Evolutionary conservation across 768 basidiomycete genomes (phyloP).

Genomic region (Punctularia strigosozonata): DNA sequence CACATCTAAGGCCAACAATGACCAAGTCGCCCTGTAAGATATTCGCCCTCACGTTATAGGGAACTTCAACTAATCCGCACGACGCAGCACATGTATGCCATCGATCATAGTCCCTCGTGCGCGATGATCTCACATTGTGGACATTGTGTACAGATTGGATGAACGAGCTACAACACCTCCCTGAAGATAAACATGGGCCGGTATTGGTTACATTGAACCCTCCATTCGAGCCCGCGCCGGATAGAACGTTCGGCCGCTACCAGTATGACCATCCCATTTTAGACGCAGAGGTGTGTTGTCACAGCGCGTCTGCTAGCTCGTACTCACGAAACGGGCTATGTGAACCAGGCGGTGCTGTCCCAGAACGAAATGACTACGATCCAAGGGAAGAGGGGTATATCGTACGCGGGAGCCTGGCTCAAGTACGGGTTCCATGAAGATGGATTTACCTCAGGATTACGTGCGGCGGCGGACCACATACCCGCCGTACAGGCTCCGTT

Average conservation of each 20-base stretch:
- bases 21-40: constrained; percentile 51
- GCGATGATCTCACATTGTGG: not conserved
- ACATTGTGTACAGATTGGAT: constrained; percentile 38
- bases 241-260: constrained; percentile 37
- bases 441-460: constrained; percentile 42
- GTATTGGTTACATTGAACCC: constrained; percentile 68
- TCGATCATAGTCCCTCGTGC: not conserved
- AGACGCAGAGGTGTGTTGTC: constrained; percentile 31
- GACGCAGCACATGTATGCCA: constrained; percentile 30
- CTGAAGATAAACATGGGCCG: constrained; percentile 41
- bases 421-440: constrained; percentile 80
- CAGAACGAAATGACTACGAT: constrained; percentile 43
- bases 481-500: too few species aligned
- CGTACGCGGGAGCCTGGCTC: constrained; percentile 58
- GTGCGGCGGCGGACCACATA: constrained; percentile 16
- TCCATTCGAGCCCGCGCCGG: constrained; percentile 41
- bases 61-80: constrained; percentile 2
- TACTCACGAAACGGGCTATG: too few species aligned
- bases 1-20: constrained; percentile 31
- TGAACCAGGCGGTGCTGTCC: constrained; percentile 35
- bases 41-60: not conserved
- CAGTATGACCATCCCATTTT: constrained; percentile 62
- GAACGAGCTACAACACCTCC: constrained; percentile 65
- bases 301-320: too few species aligned
- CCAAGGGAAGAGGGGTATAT: constrained; percentile 49